Evolutionary conservation across 768 basidiomycete genomes (phyloP), one percentile per base, ranked within the genome.

Genomic region (Tulasnella sp.): DNA sequence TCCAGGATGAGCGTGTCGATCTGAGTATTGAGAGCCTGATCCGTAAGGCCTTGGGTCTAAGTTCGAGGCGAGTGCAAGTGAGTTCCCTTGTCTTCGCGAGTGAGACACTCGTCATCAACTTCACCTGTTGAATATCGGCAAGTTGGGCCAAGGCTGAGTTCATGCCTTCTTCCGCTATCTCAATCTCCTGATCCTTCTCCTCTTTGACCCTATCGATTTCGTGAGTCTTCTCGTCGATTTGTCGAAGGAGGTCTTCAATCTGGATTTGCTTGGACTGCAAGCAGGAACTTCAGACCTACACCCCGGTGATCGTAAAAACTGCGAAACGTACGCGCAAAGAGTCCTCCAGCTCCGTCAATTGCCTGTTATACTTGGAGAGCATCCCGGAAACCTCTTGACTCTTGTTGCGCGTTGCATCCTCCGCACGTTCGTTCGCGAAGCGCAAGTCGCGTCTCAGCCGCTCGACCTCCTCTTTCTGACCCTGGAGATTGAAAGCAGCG

Each of bases 391-490:
- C 92, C 79, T 98, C 96, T 1, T 92, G 90, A 80, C 89, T 94
- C 85, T 96, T 98, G 72, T 90, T 89, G 29, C 95, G 87, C 12
- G 91, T 85, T 0, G 92, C 88, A 78, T 99, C 97, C 76, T 98
- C 95, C 1, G 95, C 95, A n/a, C 96, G 90, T 81, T 99, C 97
- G 77, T 97, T 96, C 6, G 97, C 94, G 78, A 97, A 98, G 77
- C 86, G 86, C 72, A 98, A 84, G 77, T 99, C 97, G 36, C 97
- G 89, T 74, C 91, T 91, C 40, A 98, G 78, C 11, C 97, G 88
- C 75, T 98, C 97, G 41, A 93, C 79, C 78, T 99, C 97, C 72
- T 99, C 97, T 78, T 95, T 96, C 80, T 98, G 95, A 66, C 89
- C 90, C 83, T 84, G 75, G 36, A 63, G 22, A 66, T 44, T 17